Percentiles rank a stretch among this genome's conserved stretches.
phyloP scores from a whole-genome alignment of 2,329 filamentous ascomycete genomes.

The Fusarium protoensiforme region DNA sequence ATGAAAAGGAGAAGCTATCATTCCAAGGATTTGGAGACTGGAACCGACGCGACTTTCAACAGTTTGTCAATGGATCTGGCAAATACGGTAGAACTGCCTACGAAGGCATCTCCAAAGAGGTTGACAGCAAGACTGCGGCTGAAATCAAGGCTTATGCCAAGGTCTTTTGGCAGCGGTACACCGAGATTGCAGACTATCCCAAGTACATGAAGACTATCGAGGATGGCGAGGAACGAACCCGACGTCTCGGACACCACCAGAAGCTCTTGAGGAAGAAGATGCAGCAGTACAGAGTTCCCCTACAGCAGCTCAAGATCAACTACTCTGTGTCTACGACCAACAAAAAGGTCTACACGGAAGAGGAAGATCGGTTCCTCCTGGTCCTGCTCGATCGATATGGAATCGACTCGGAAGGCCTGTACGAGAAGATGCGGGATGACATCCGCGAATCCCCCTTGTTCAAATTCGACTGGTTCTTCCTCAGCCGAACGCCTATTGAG shows the following conservation, averaged over 20 bases:
- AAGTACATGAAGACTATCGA: constrained; percentile 93
- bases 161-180: constrained; percentile 96
- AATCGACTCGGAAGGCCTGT: constrained; percentile 89
- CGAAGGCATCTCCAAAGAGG: constrained; percentile 84
- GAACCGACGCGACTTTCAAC: constrained; percentile 98
- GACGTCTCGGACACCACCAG: constrained; percentile 90
- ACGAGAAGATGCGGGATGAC: constrained; percentile 96
- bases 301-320: constrained; percentile 98
- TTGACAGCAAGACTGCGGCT: constrained; percentile 87
- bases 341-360: constrained; percentile 99
- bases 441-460: constrained; percentile 95
- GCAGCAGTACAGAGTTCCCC: constrained; percentile 93
- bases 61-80: constrained; percentile 95
- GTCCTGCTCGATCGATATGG: constrained; percentile 94
- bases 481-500: constrained; percentile 92
- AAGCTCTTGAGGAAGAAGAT: constrained; percentile 97
- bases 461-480: constrained; percentile 99
- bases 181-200: constrained; percentile 86
- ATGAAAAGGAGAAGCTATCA: constrained; percentile 85
- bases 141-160: constrained; percentile 94
- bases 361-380: constrained; percentile 94
- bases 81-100: constrained; percentile 92
- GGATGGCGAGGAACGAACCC: constrained; percentile 88
- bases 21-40: constrained; percentile 90
- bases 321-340: constrained; percentile 99